Conservation (phyloP, 2,329 filamentous ascomycete species). For the Graphium sp. region DNA sequence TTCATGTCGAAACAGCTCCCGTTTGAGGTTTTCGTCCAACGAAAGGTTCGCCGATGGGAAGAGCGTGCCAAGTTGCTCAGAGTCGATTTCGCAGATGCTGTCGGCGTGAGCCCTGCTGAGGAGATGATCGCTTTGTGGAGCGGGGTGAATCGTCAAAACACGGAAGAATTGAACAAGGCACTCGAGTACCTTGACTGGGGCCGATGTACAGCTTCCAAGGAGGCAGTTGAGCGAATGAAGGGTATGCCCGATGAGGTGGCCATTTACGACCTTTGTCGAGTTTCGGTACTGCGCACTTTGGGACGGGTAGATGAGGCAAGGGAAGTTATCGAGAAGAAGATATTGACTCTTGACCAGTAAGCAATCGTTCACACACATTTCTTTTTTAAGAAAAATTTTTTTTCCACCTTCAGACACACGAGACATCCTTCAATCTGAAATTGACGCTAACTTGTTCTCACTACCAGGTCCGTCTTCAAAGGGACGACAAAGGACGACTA, state of each 20-base stretch:
- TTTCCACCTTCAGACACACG: too few relatives aligned
- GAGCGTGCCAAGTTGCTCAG: constrained; percentile 50
- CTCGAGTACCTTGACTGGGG: constrained; percentile 46
- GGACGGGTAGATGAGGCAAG: constrained; percentile 49
- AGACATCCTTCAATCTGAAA: too few relatives aligned
- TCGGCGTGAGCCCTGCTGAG: constrained; percentile 64
- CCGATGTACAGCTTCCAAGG: constrained; percentile 33
- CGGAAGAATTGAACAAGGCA: constrained; percentile 44
- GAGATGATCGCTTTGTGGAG: constrained; percentile 96
- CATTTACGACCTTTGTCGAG: constrained; percentile 48
- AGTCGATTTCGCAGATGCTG: constrained; percentile 58
- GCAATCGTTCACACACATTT: constrained; percentile 8
- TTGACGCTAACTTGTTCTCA: neutral
- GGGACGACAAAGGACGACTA: constrained; percentile 52
- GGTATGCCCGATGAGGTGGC: constrained; percentile 43
- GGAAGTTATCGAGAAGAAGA: constrained; percentile 40
- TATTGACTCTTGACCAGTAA: constrained; percentile 49
- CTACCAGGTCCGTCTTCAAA: constrained; percentile 31
- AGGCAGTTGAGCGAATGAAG: constrained; percentile 24
- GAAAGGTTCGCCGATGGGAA: constrained; percentile 84
- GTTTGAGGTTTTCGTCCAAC: constrained; percentile 69
- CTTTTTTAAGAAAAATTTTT: too few relatives aligned
- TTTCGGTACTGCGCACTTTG: constrained; percentile 47
- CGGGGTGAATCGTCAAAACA: constrained; percentile 65
- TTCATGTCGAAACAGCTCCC: constrained; percentile 84